Conservation (phyloP, 148 eudicot species). For the Nyssa sinensis region DNA sequence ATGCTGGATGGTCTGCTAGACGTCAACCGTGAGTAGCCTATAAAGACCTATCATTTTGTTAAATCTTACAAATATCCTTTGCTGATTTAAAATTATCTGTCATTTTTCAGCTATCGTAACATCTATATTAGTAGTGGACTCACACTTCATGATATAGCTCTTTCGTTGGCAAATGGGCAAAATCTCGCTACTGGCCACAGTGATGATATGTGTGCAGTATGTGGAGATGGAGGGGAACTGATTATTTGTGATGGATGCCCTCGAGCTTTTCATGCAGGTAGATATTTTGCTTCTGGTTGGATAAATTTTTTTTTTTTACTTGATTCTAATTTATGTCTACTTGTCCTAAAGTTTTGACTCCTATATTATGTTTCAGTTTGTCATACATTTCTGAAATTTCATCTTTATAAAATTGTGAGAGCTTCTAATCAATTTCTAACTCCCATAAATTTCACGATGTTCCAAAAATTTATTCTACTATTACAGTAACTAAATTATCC, state of each 20-base stretch:
- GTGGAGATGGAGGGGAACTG: conserved; percentile 89
- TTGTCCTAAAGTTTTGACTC: background rate
- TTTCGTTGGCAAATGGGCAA: conserved; percentile 76
- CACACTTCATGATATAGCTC: conserved; percentile 88
- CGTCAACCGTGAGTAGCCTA: conserved; percentile 87
- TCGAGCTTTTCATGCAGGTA: conserved; percentile 50
- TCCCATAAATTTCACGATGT: background rate
- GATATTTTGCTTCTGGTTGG: background rate
- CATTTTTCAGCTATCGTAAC: conserved; percentile 68
- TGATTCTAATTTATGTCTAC: background rate
- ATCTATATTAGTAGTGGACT: conserved; percentile 72
- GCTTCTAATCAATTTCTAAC: background rate
- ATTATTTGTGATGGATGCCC: conserved; percentile 79
- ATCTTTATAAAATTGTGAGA: background rate
- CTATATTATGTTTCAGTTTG: background rate
- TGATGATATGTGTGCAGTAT: conserved; percentile 92
- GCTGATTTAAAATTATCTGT: conserved; percentile 1
- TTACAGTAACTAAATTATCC: background rate
- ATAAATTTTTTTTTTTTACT: background rate
- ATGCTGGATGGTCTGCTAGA: conserved; percentile 97
- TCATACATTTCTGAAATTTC: background rate
- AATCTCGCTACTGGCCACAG: conserved; percentile 59
- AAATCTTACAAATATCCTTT: background rate
- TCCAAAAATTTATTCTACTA: background rate
- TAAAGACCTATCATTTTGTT: background rate